Percentiles rank a stretch among this genome's conserved stretches.
Conservation (phyloP, 176 grass and related monocot species). For the Carex myosuroides region DNA sequence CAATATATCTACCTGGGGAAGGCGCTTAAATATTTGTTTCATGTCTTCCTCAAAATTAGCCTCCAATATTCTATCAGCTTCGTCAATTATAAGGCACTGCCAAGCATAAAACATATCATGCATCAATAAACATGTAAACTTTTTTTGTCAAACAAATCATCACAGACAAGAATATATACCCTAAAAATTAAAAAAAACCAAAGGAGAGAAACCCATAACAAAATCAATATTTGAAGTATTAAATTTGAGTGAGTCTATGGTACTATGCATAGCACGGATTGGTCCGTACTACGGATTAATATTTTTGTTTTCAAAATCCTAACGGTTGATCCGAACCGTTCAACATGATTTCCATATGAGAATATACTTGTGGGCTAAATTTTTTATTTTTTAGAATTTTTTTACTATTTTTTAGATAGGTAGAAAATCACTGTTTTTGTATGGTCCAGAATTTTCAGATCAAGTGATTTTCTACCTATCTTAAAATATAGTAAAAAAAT, state of each 20-base stretch:
- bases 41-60: conserved; percentile 97
- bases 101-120: conserved; percentile 10
- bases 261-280: too few species aligned
- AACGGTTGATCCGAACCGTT: too few species aligned
- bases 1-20: conserved; percentile 56
- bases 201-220: not conserved
- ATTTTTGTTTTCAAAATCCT: too few species aligned
- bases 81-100: conserved; percentile 96
- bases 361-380: too few species aligned
- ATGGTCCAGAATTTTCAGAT: too few species aligned
- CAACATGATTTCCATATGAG: too few species aligned
- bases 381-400: too few species aligned
- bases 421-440: too few species aligned
- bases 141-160: not conserved
- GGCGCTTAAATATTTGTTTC: conserved; percentile 97
- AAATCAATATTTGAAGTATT: not conserved
- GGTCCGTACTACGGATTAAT: too few species aligned
- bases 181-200: not conserved
- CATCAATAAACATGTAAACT: not conserved
- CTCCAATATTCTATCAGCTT: conserved; percentile 93
- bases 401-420: too few species aligned
- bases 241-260: not conserved
- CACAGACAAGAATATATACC: not conserved
- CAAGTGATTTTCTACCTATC: too few species aligned
- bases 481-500: too few species aligned